Conservation (phyloP, 2,329 filamentous ascomycete genomes). For the Dryadomyces sulphureus region DNA sequence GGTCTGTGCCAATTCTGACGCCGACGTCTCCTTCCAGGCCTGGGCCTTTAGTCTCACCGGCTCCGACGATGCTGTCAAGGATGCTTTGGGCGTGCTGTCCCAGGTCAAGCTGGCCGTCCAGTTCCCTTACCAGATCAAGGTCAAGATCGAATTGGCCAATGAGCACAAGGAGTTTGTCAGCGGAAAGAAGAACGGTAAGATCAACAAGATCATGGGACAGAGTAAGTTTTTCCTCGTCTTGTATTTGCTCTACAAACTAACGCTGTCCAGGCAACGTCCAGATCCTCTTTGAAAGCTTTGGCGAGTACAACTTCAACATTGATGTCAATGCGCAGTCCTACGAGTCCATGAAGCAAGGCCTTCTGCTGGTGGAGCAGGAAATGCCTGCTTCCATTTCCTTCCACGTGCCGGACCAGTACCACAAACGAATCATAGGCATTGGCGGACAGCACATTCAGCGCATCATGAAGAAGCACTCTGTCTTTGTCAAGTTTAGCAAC, state of each 20-base stretch:
- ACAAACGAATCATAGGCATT: slow-evolving; percentile 98
- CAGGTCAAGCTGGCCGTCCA: slow-evolving; percentile 81
- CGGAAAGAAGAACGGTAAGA: slow-evolving; percentile 99
- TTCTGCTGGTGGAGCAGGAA: slow-evolving; percentile 91
- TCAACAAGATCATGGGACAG: slow-evolving; percentile 99
- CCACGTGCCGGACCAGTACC: slow-evolving; percentile 96
- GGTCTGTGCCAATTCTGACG: slow-evolving; percentile 91
- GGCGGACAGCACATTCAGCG: slow-evolving; percentile 97
- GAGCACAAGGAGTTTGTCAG: slow-evolving; percentile 99
- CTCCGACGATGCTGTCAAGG: slow-evolving; percentile 91
- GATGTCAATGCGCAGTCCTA: slow-evolving; percentile 88
- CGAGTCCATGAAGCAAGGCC: slow-evolving; percentile 83
- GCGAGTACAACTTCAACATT: slow-evolving; percentile 99
- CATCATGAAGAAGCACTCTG: slow-evolving; percentile 99
- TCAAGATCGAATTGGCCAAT: slow-evolving; percentile 97
- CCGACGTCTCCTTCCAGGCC: slow-evolving; percentile 89
- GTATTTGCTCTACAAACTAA: not conserved
- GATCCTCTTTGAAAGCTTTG: slow-evolving; percentile 97
- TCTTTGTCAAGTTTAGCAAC: slow-evolving; percentile 99
- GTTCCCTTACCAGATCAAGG: slow-evolving; percentile 80
- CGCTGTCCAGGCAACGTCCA: slow-evolving; percentile 64
- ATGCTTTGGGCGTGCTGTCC: slow-evolving; percentile 85
- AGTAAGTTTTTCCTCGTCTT: slow-evolving; percentile 34
- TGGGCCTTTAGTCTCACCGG: slow-evolving; percentile 87
- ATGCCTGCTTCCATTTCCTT: slow-evolving; percentile 99